These are phyloP conservation scores for Neospora caninum DNA, from an alignment of 169 alveolate species.

Conservation along the genomic window DNA sequence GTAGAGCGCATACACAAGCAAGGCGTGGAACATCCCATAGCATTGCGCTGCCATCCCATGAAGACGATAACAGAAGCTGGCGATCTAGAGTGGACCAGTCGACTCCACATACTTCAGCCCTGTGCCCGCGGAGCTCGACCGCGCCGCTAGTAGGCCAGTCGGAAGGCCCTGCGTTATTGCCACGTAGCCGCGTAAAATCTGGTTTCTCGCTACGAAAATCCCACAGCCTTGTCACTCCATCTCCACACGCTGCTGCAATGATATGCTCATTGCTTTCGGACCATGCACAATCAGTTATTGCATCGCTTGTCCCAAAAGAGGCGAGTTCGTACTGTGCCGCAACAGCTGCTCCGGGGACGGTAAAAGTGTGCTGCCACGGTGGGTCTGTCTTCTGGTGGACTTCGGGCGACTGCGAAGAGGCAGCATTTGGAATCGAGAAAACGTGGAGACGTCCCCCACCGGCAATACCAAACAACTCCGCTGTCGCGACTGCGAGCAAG, in stretches of 20 bases:
- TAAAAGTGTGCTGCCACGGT: neutral
- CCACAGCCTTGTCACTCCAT: conserved; percentile 38
- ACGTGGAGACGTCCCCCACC: conserved; percentile 50
- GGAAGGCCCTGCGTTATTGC: neutral
- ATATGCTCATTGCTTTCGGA: neutral
- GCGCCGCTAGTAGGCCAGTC: neutral
- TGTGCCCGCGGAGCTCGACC: conserved; percentile 55
- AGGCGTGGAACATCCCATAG: conserved; percentile 58
- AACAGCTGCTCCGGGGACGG: neutral
- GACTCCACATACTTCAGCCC: conserved; percentile 43
- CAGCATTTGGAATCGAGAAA: neutral
- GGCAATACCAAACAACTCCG: conserved; percentile 65
- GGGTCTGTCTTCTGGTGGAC: neutral
- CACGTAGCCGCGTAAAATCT: neutral
- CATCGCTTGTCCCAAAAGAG: neutral
- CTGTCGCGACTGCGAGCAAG: conserved; percentile 64
- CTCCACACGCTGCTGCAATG: conserved; percentile 46
- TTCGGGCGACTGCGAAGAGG: neutral
- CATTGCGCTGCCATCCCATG: conserved; percentile 62
- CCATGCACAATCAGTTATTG: conserved; percentile 60
- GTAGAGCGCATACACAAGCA: neutral
- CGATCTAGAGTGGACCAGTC: conserved; percentile 50
- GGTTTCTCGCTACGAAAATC: neutral
- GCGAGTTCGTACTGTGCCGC: neutral
- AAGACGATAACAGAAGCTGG: conserved; percentile 51